Base-by-base conservation (phyloP, 805 yeast genomes). In the Kuraishia hungarica region DNA sequence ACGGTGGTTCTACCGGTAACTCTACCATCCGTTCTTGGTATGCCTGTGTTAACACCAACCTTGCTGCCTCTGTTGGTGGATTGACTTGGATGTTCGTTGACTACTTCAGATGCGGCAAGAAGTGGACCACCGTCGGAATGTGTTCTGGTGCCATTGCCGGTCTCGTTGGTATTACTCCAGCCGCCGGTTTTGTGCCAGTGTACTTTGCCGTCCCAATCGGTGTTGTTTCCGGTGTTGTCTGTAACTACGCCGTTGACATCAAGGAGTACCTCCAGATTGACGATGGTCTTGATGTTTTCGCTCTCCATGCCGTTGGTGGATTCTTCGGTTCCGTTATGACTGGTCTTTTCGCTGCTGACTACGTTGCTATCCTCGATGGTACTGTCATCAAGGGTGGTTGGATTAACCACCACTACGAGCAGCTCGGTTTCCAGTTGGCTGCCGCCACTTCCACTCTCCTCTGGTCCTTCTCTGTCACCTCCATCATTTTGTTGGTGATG, bases 1-100 rank as follows among this genome's bases (percentile, higher is more conserved):
- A 94, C 80, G 97, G 97, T 72, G 98, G 98, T 64, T 90, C 97
- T 51, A 88, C 97, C 53, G 97, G 97, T 71, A 87, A 90, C 67
- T 89, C 97, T 43, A 74, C 93, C 59, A 84, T 94, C 69, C 86
- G 97, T 74, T 92, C 97, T 56, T 89, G 90, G 87, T 91, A 91
- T 77, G 97, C 97, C 46, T 81, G 87, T 68, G 86, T 87, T 66
- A 91, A 89, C 80, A 93, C 98, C 66, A 90, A 93, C 73, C 69
- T 93, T 63, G 97, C 98, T 53, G 98, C 98, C 58, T 84, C 96
- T 15, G 72, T 83, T 64, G 98, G 97, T 75, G 97, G 96, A 57
- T 79, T 94, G 61, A 80, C 97, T 50, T 94, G 97, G 97, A 84
- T 92, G 90, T 78, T 89, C 65, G 82, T 92, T 58, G 99, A 94